A percentile compares a stretch with the other conserved stretches of the same genome.
These are phyloP conservation scores for Parsonsia alboflavescens DNA, from an alignment of 257 asterid species.

Conservation along the genomic window DNA sequence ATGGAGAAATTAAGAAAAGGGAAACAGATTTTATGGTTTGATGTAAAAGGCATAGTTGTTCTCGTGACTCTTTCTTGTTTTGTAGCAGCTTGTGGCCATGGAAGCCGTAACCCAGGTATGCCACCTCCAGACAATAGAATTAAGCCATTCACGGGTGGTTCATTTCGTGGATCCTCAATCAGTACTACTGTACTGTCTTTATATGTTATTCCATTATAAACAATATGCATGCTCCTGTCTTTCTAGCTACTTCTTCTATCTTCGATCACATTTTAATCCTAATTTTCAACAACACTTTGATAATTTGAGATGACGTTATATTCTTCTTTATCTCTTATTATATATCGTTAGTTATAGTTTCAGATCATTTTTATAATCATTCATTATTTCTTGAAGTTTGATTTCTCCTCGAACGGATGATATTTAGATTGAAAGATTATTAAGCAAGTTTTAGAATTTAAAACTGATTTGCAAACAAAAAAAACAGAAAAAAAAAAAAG, in stretches of 20 bases:
- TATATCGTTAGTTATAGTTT: no score
- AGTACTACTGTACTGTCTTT: neutral
- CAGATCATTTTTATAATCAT: no score
- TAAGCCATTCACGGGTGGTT: conserved; percentile 32
- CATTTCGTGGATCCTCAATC: neutral
- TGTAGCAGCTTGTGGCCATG: conserved; percentile 47
- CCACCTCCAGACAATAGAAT: conserved; percentile 22
- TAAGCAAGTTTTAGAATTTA: no score
- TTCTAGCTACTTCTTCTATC: neutral
- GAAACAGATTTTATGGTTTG: conserved; percentile 13
- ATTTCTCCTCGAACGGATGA: no score
- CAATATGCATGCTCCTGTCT: no score
- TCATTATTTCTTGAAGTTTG: no score
- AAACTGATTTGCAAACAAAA: no score
- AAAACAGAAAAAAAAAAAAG: neutral
- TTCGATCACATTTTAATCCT: no score
- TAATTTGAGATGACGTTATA: no score
- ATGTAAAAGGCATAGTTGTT: conserved; percentile 20
- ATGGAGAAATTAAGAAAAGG: neutral
- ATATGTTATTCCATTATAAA: neutral
- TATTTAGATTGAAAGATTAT: no score
- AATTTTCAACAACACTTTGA: no score
- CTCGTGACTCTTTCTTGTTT: conserved; percentile 67
- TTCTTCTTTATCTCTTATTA: neutral
- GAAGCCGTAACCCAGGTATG: neutral